These are phyloP conservation scores for Candida fluviatilis DNA, from an alignment of 805 yeast species.

Conservation along the genomic window DNA sequence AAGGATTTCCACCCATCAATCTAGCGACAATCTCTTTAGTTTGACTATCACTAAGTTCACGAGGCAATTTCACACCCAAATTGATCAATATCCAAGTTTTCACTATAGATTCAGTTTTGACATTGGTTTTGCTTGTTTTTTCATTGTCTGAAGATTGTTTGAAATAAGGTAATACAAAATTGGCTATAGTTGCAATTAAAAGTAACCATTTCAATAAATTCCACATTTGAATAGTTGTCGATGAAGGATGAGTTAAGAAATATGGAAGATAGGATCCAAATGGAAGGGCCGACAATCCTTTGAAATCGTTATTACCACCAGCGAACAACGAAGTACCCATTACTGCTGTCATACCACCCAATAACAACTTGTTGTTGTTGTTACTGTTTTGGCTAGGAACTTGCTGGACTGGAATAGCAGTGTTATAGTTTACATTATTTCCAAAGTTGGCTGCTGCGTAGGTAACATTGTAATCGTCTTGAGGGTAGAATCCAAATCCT, in stretches of 20 bases:
- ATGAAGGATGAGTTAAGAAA: constrained; percentile 16
- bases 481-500: constrained; percentile 19
- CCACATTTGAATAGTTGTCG: constrained; percentile 20
- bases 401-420: too few species aligned
- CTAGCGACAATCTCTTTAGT: constrained; percentile 13
- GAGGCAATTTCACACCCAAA: constrained; percentile 28
- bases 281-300: constrained; percentile 48
- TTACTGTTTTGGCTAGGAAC: constrained; percentile 6
- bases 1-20: constrained; percentile 9
- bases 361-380: constrained; percentile 40
- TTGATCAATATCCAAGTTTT: constrained; percentile 22
- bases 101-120: constrained; percentile 6
- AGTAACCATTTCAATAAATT: constrained; percentile 20
- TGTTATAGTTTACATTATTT: not conserved
- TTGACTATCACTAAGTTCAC: constrained; percentile 11
- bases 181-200: constrained; percentile 15
- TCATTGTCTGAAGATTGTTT: not conserved
- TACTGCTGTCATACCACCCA: constrained; percentile 64
- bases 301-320: constrained; percentile 40
- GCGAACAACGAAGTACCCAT: constrained; percentile 59
- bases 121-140: not conserved
- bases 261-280: constrained; percentile 17
- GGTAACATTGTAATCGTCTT: constrained; percentile 5
- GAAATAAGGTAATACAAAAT: constrained; percentile 13
- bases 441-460: constrained; percentile 5